A percentile compares a stretch with the other conserved stretches of the same genome.
These are phyloP conservation scores for Lunularia cruciata DNA, from an alignment of 225 moss, liverwort and hornwort species.

Conservation along the genomic window DNA sequence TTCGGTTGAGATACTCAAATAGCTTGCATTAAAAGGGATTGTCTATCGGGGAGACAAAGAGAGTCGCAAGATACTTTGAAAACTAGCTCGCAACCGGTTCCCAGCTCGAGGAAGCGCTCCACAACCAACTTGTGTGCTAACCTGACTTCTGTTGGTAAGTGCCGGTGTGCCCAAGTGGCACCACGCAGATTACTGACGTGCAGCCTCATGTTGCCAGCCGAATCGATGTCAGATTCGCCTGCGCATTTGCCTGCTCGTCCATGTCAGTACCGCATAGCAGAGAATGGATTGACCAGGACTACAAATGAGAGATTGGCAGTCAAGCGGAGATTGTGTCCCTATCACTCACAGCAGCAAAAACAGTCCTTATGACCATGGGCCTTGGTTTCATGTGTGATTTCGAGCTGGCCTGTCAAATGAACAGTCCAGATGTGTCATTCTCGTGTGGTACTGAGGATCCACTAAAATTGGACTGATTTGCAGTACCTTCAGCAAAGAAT, in stretches of 20 bases:
- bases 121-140: conserved; percentile 3
- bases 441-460: too few species aligned
- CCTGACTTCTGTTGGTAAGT: not conserved
- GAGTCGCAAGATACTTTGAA: not conserved
- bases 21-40: not conserved
- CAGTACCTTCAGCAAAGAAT: not conserved
- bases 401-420: conserved; percentile 20
- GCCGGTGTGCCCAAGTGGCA: not conserved
- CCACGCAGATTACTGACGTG: not conserved
- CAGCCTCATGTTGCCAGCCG: not conserved
- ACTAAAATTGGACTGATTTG: too few species aligned
- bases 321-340: not conserved
- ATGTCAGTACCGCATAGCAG: not conserved
- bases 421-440: conserved; percentile 8
- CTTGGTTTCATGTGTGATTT: not conserved
- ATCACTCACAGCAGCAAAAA: conserved; percentile 8
- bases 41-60: not conserved
- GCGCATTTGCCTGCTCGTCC: conserved; percentile 38
- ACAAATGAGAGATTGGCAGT: not conserved
- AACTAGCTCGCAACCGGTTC: not conserved
- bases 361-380: not conserved
- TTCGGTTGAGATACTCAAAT: not conserved
- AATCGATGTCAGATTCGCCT: conserved; percentile 27
- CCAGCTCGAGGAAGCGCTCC: not conserved
- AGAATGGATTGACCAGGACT: not conserved